A percentile compares a stretch with the other conserved stretches of the same genome.
phyloP scores from a whole-genome alignment of 768 basidiomycete species.

The Dendrothele bispora region DNA sequence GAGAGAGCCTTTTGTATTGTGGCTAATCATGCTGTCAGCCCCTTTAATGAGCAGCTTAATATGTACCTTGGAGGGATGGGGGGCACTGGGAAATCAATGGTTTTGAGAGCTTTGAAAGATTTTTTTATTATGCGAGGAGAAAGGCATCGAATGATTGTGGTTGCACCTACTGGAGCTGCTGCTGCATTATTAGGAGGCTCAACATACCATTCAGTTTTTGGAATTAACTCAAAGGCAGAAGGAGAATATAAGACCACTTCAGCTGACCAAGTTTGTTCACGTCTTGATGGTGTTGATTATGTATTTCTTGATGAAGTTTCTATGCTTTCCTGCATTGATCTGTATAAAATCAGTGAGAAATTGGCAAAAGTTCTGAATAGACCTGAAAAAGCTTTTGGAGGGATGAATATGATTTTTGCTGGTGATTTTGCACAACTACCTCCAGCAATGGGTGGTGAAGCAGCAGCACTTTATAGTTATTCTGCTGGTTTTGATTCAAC shows the following conservation, averaged over 20 bases:
- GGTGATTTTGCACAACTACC: conserved; percentile 41
- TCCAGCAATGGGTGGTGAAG: conserved; percentile 15
- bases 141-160: conserved; percentile 18
- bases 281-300: conserved; percentile 18
- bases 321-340: conserved; percentile 34
- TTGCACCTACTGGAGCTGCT: conserved; percentile 33
- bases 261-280: not conserved
- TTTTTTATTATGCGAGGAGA: conserved; percentile 22
- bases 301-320: conserved; percentile 42
- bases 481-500: not conserved
- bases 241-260: not conserved
- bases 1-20: conserved; percentile 13
- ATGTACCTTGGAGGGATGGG: conserved; percentile 26
- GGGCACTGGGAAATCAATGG: conserved; percentile 30
- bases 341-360: conserved; percentile 28
- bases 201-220: conserved; percentile 35
- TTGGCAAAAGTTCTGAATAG: conserved; percentile 19
- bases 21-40: conserved; percentile 7
- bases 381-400: conserved; percentile 27
- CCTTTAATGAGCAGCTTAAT: conserved; percentile 2
- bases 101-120: conserved; percentile 22
- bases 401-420: conserved; percentile 34
- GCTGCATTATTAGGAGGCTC: conserved; percentile 32
- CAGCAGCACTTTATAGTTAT: conserved; percentile 11
- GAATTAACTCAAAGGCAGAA: conserved; percentile 15